Evolutionary conservation across 169 alveolate genomes (phyloP).

Genomic region (Plasmodium blacklocki): DNA sequence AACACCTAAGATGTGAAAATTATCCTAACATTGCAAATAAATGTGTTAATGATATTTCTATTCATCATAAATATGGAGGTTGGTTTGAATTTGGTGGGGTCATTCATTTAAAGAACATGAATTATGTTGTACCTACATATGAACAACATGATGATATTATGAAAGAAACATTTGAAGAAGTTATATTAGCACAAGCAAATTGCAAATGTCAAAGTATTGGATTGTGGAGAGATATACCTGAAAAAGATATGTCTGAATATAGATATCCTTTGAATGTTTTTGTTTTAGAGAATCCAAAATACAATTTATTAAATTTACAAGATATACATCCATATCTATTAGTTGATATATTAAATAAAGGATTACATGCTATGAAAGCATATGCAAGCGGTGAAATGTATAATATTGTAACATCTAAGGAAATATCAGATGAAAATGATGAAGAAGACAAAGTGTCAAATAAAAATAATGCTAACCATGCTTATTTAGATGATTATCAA

Average conservation of each 20-base stretch:
- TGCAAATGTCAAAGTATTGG: constrained; percentile 26
- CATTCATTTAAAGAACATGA: constrained; percentile 30
- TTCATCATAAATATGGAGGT: constrained; percentile 70
- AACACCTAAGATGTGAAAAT: constrained; percentile 44
- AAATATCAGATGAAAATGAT: neutral
- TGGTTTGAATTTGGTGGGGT: constrained; percentile 75
- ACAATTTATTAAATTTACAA: constrained; percentile 24
- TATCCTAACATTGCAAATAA: neutral
- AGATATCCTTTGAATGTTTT: constrained; percentile 47
- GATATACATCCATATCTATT: constrained; percentile 47
- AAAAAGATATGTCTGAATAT: constrained; percentile 19
- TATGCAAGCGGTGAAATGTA: neutral
- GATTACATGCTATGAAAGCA: constrained; percentile 15
- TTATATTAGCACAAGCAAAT: constrained; percentile 55
- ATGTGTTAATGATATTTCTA: constrained; percentile 36
- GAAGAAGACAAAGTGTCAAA: neutral
- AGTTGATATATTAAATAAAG: constrained; percentile 39
- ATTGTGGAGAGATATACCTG: constrained; percentile 70
- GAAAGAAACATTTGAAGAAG: constrained; percentile 27
- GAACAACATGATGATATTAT: constrained; percentile 40
- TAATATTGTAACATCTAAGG: neutral
- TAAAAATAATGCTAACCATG: neutral
- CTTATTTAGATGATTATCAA: too few relatives aligned
- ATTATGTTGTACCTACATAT: constrained; percentile 6
- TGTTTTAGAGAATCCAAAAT: constrained; percentile 48